Evolutionary conservation across 129 eudicot genomes (phyloP), one percentile per base, ranked within the genome.

Genomic region (Gnaphalium uliginosum): DNA sequence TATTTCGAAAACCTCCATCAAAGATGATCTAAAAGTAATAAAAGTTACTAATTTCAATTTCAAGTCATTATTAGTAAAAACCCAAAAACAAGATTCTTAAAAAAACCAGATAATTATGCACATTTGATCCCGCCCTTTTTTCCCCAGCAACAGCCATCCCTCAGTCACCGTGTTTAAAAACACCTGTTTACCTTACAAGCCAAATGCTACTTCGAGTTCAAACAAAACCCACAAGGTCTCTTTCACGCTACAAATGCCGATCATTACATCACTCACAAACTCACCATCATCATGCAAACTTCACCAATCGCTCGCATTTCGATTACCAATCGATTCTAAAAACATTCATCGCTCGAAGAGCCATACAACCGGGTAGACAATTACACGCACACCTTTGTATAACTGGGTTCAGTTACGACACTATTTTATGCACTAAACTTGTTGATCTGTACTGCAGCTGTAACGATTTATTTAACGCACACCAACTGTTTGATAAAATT

Each of bases 291-390:
- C 58, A 33, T 11, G 2, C 71, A 33, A 33, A 66, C 54, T 21
- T 73, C 21, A 77, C 56, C 53, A 70, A 65, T 56, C 80, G 63
- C 7, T 37, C 83, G 32, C 77, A 22, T 29, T 35, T 77, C 61
- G 66, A 83, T 9, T 83, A 83, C 23, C 74, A 79, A 19, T 79
- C 84, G 13, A 69, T 81, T 63, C 84, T 89, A 19, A 67, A 72
- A 75, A 82, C 73, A 33, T 83, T 86, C 67, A 83, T 87, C 1
- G 69, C 88, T 46, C 76, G 71, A 53, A 85, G 85, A 59, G 92
- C 92, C 2, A 74, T 87, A 30, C 85, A 87, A 39, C 92, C 90
- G n/a, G 96, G 92, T 43, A 87, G 79, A 60, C 92, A 89, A 77
- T 74, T 89, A 75, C 96, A 89, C 32, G 96, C 96, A 24, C 90